These are phyloP conservation scores for Iodosphaeria phyllophila DNA, from an alignment of 2,329 filamentous ascomycete species.

Conservation along the genomic window DNA sequence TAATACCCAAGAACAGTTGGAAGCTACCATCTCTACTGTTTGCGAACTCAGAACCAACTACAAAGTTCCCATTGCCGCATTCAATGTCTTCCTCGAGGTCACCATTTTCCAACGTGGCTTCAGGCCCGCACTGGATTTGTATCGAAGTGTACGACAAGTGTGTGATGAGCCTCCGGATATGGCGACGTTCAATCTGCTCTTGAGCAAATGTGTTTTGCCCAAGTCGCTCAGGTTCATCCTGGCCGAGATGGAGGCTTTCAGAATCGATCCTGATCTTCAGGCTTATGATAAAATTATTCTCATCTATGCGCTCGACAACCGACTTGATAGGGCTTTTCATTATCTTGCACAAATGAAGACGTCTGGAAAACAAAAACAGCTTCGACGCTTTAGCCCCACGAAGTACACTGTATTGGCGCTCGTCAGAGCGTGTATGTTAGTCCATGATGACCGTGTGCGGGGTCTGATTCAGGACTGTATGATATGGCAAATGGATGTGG, in stretches of 20 bases:
- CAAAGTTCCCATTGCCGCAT: conserved; percentile 17
- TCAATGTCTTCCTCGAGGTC: conserved; percentile 22
- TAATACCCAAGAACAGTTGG: conserved; percentile 23
- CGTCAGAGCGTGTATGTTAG: conserved; percentile 14
- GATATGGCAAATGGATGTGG: conserved; percentile 8
- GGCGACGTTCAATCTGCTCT: conserved; percentile 17
- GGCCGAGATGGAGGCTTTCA: conserved; percentile 18
- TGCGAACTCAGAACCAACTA: conserved; percentile 26
- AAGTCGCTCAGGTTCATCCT: conserved; percentile 15
- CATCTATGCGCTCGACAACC: conserved; percentile 13
- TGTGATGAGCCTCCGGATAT: conserved; percentile 15
- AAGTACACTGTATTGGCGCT: conserved; percentile 14
- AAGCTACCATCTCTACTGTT: conserved; percentile 36
- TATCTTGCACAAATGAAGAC: conserved; percentile 12
- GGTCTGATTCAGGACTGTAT: conserved; percentile 14
- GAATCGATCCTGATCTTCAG: conserved; percentile 10
- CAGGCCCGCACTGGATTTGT: conserved; percentile 15
- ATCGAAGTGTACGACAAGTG: conserved; percentile 17
- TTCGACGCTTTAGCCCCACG: conserved; percentile 13
- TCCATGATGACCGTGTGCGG: conserved; percentile 15
- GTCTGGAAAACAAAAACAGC: conserved; percentile 3
- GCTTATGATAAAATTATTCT: conserved; percentile 16
- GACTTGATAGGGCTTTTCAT: conserved; percentile 15
- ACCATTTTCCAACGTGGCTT: conserved; percentile 8
- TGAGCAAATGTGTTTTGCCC: conserved; percentile 9